Conservation (phyloP, 805 yeast species). For the Wickerhamiella shivajii region DNA sequence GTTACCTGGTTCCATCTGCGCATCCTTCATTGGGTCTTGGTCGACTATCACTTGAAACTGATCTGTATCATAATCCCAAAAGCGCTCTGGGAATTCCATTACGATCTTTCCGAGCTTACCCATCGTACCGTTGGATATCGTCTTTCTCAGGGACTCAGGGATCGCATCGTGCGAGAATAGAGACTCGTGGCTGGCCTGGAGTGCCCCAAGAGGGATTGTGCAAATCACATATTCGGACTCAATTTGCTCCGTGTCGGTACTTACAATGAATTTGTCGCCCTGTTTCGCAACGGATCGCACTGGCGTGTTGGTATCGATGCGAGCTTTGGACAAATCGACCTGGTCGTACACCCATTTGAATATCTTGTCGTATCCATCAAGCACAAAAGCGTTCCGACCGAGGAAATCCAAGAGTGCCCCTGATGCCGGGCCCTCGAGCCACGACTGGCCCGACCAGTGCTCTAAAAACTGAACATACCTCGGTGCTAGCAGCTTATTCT, state of each 20-base stretch:
- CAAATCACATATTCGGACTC: slow-evolving; percentile 47
- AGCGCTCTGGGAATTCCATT: slow-evolving; percentile 45
- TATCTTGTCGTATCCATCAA: slow-evolving; percentile 43
- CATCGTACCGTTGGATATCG: slow-evolving; percentile 38
- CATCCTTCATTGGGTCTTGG: slow-evolving; percentile 13
- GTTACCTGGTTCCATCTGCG: slow-evolving; percentile 30
- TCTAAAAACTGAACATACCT: slow-evolving; percentile 46
- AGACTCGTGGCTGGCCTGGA: slow-evolving; percentile 28
- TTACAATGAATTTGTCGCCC: slow-evolving; percentile 18
- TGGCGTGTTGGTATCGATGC: slow-evolving; percentile 29
- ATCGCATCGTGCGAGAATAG: slow-evolving; percentile 41
- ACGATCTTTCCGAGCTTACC: slow-evolving; percentile 64
- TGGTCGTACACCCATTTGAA: slow-evolving; percentile 30
- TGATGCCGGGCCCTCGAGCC: slow-evolving; percentile 53
- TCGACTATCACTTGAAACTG: slow-evolving; percentile 34
- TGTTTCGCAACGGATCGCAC: slow-evolving; percentile 30
- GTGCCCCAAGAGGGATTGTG: slow-evolving; percentile 63
- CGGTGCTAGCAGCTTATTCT: slow-evolving; percentile 36
- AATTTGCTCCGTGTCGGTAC: slow-evolving; percentile 24
- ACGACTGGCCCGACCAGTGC: slow-evolving; percentile 66
- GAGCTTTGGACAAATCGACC: slow-evolving; percentile 26
- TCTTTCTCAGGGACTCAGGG: slow-evolving; percentile 27
- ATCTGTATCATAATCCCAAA: slow-evolving; percentile 45
- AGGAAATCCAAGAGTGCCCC: slow-evolving; percentile 53
- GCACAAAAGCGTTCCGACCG: slow-evolving; percentile 64